Conservation (phyloP, 2,329 filamentous ascomycete species). For the Ceratocystis albifundus region DNA sequence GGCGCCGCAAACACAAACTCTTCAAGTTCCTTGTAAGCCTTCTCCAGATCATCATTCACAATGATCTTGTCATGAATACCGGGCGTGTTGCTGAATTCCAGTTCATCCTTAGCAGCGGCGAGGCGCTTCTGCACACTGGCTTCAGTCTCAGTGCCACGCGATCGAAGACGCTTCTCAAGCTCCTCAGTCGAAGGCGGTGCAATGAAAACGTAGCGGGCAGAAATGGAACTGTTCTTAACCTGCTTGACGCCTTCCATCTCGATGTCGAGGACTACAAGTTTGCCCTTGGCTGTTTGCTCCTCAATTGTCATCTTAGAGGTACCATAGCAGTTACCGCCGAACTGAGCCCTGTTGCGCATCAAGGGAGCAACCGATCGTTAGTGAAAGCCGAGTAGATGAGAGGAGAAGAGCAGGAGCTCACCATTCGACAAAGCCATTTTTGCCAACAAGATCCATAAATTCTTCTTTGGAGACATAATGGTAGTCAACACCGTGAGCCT, state of each 20-base stretch:
- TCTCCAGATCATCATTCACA: conserved; percentile 37
- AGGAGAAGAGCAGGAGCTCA: conserved; percentile 5
- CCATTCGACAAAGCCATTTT: conserved; percentile 65
- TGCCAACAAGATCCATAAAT: conserved; percentile 56
- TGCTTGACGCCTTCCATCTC: conserved; percentile 98
- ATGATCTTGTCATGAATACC: conserved; percentile 39
- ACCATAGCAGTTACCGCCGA: conserved; percentile 77
- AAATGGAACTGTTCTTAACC: conserved; percentile 63
- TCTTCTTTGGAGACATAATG: conserved; percentile 57
- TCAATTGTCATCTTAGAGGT: conserved; percentile 70
- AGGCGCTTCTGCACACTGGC: conserved; percentile 58
- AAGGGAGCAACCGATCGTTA: background rate
- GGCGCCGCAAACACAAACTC: conserved; percentile 35
- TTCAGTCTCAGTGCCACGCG: conserved; percentile 67
- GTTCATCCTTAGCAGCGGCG: conserved; percentile 58
- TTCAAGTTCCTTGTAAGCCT: conserved; percentile 43
- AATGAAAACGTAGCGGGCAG: conserved; percentile 74
- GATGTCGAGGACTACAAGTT: conserved; percentile 78
- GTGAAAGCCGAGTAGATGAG: background rate
- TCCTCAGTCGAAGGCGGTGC: conserved; percentile 64
- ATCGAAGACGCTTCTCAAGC: conserved; percentile 62
- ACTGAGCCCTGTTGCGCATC: conserved; percentile 49
- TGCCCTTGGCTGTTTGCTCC: conserved; percentile 57
- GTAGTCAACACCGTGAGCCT: conserved; percentile 69
- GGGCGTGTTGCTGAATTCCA: conserved; percentile 57